Base-by-base conservation (phyloP, 352 stramenopile species). In the Elongisporangium undulatum region DNA sequence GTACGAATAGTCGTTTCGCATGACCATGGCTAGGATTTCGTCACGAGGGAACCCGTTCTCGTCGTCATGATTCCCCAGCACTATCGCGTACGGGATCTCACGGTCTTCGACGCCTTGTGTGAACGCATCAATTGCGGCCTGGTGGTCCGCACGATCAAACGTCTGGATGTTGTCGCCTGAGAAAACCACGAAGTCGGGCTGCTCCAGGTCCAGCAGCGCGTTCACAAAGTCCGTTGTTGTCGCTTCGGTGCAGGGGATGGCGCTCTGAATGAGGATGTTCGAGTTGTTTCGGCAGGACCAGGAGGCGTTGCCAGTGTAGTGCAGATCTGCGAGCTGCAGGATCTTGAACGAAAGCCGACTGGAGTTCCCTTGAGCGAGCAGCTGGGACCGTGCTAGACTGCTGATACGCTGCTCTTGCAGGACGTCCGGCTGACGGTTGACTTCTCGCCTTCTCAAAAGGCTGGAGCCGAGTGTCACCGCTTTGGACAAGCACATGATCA, bases 61-160 rank as follows among this genome's bases (percentile, higher is more conserved):
- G 45, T 75, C 76, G 61, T 90, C 78, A 60, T 92, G 78, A 59
- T 90, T 92, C 19, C 78, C 79, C 59, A 86, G 85, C 3, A 90
- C 58, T 48, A 82, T 66, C 3, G 78, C 66, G 69, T 67, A 92
- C 16, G 79, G 78, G 26, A 90, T 80, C 39, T 62, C 56, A 19
- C 74, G 63, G 20, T 58, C 63, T 48, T 86, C 77, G 0, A 84
- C 72, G 9, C 61, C 63, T 1, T 34, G 22, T 22, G 64, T 74
- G 52, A 77, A 74, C n/a, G 58, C 66, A 19, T 68, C 72, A 17
- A 88, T 74, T 1, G 76, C 69, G 16, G 56, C 57, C 1, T 63
- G 29, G 16, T 74, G 71, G 5, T 75, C 65, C 4, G 48, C 29
- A 1, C 52, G 39, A 6, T 66, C 59, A 10, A 67, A 54, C 5